A percentile compares a stretch with the other conserved stretches of the same genome.
phyloP scores from a whole-genome alignment of 1,284 basidiomycete species.

The Ceratobasidium papillatum region DNA sequence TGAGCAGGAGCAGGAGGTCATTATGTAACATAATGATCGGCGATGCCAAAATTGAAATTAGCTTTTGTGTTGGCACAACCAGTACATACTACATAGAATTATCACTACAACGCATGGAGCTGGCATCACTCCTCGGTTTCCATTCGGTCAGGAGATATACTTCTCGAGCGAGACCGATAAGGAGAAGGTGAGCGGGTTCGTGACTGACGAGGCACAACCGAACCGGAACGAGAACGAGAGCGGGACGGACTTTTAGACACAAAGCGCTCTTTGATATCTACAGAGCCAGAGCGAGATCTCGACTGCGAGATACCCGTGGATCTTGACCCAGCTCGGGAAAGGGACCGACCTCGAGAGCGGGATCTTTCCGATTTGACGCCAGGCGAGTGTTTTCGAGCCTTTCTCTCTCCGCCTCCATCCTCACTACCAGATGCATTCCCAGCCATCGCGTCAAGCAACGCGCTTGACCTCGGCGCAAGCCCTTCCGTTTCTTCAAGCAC shows the following conservation, averaged over 20 bases:
- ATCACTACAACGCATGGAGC: not conserved
- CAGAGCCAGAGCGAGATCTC: constrained; percentile 4
- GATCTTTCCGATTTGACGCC: constrained; percentile 18
- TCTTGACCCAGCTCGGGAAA: constrained; percentile 1
- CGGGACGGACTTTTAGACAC: constrained; percentile 47
- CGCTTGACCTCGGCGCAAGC: constrained; percentile 80
- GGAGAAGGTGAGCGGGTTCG: constrained; percentile 43
- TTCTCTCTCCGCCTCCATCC: constrained; percentile 43
- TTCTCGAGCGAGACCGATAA: constrained; percentile 52
- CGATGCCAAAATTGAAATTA: constrained; percentile 3
- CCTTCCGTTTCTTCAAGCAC: constrained; percentile 93
- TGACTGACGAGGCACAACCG: not conserved
- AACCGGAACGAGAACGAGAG: constrained; percentile 44
- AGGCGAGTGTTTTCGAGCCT: constrained; percentile 2
- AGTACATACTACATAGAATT: not conserved
- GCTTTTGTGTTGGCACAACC: not conserved
- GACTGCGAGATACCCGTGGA: not conserved
- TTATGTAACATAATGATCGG: constrained; percentile 34
- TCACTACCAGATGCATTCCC: constrained; percentile 55
- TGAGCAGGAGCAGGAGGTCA: constrained; percentile 10
- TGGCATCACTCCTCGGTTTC: constrained; percentile 11
- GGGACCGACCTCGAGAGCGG: constrained; percentile 9
- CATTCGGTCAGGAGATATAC: constrained; percentile 53
- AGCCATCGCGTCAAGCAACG: constrained; percentile 83
- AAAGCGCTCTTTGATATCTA: constrained; percentile 23